A percentile compares a stretch with the other conserved stretches of the same genome.
Conservation (phyloP, 2,329 filamentous ascomycete species). For the Talaromyces atroroseus region DNA sequence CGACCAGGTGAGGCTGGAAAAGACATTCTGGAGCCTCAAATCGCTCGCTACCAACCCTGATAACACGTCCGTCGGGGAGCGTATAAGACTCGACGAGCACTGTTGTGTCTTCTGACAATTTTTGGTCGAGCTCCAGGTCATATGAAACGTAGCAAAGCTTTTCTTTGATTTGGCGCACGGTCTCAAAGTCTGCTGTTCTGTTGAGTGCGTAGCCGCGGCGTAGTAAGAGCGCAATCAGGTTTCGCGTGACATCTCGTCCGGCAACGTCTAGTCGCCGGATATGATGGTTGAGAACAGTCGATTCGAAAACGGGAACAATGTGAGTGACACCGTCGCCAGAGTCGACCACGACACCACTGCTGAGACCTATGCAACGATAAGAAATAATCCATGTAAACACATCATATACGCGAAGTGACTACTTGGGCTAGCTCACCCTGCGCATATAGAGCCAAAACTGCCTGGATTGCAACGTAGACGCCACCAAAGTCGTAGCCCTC, state of each 20-base stretch:
- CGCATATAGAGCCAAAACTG: conserved; percentile 90
- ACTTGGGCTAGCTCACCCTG: conserved; percentile 61
- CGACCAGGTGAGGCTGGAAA: conserved; percentile 96
- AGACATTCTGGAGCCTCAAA: conserved; percentile 95
- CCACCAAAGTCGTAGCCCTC: conserved; percentile 94
- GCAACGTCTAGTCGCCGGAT: conserved; percentile 92
- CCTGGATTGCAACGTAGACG: conserved; percentile 97
- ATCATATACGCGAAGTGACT: conserved; percentile 16
- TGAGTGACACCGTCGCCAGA: conserved; percentile 97
- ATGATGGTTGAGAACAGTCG: conserved; percentile 93
- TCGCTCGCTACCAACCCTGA: conserved; percentile 90
- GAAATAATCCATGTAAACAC: background rate
- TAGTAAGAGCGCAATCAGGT: conserved; percentile 89
- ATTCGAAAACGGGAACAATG: conserved; percentile 98
- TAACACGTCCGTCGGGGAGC: conserved; percentile 89
- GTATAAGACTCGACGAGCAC: conserved; percentile 97
- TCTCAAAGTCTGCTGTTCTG: conserved; percentile 97
- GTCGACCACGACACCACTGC: conserved; percentile 95
- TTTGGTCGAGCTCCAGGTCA: conserved; percentile 92
- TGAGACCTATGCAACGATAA: conserved; percentile 56
- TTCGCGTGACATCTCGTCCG: conserved; percentile 94
- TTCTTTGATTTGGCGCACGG: conserved; percentile 98
- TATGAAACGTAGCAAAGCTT: conserved; percentile 99
- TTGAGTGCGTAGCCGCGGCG: conserved; percentile 95
- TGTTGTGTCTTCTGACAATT: conserved; percentile 93